These are phyloP conservation scores for Thermochaetoides dissita DNA, from an alignment of 2,329 filamentous ascomycete genomes.

Conservation along the genomic window DNA sequence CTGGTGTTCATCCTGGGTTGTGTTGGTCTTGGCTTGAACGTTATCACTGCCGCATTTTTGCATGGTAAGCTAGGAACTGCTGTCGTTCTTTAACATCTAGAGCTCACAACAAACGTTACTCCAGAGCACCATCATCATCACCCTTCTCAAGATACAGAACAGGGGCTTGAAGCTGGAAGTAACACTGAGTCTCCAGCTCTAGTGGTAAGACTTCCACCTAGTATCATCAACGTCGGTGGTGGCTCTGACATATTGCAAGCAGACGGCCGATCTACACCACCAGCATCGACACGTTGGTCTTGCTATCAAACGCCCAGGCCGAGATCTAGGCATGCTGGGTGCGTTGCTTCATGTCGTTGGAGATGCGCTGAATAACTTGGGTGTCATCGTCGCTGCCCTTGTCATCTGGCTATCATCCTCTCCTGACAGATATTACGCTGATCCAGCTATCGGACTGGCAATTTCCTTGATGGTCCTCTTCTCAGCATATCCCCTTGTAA, in stretches of 20 bases:
- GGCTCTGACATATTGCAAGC: neutral
- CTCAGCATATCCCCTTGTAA: constrained; percentile 48
- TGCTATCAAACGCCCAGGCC: constrained; percentile 23
- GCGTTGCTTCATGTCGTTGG: constrained; percentile 58
- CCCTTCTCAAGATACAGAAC: neutral
- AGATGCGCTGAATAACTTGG: constrained; percentile 63
- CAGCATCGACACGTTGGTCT: constrained; percentile 33
- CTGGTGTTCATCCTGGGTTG: constrained; percentile 57
- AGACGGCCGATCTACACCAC: constrained; percentile 24
- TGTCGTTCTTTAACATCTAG: neutral
- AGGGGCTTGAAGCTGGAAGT: no score
- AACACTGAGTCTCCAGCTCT: neutral
- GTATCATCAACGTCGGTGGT: no score
- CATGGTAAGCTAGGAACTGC: constrained; percentile 34
- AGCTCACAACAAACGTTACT: neutral
- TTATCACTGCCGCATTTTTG: constrained; percentile 51
- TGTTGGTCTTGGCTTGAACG: constrained; percentile 51
- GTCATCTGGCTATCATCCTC: constrained; percentile 53
- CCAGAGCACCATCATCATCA: constrained; percentile 9
- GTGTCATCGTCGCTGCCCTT: constrained; percentile 55
- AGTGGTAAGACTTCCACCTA: constrained; percentile 7
- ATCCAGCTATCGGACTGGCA: constrained; percentile 53
- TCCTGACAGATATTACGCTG: constrained; percentile 51
- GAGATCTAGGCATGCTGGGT: constrained; percentile 57
- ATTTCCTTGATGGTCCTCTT: constrained; percentile 61